phyloP scores from a whole-genome alignment of 2,329 filamentous ascomycete genomes.

The Fusarium devonianum region DNA sequence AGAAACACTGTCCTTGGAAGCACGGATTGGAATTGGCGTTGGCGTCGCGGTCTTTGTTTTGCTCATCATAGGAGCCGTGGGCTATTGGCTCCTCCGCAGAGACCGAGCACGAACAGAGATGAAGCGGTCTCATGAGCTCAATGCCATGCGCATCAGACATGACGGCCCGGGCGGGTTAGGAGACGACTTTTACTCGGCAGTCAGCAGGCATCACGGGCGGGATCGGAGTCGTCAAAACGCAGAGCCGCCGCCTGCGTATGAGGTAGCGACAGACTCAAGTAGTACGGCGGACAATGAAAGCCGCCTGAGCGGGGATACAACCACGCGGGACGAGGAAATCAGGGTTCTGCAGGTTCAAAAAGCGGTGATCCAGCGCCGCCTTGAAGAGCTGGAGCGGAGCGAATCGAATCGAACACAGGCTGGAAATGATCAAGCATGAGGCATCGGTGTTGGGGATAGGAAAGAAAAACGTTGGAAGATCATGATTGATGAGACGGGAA shows the following conservation, averaged over 20 bases:
- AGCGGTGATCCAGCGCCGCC: constrained; percentile 46
- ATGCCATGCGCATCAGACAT: constrained; percentile 31
- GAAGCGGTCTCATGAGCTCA: constrained; percentile 37
- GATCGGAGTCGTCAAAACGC: constrained; percentile 15
- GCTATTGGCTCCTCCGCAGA: constrained; percentile 41
- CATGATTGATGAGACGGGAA: constrained; percentile 34
- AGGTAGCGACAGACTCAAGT: constrained; percentile 36
- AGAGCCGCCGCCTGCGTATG: constrained; percentile 46
- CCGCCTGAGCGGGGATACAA: constrained; percentile 31
- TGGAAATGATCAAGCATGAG: constrained; percentile 12
- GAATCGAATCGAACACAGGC: constrained; percentile 30
- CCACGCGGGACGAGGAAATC: constrained; percentile 44
- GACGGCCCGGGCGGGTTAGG: constrained; percentile 17
- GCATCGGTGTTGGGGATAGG: constrained; percentile 7
- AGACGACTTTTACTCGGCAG: constrained; percentile 24
- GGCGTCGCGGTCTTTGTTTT: constrained; percentile 44
- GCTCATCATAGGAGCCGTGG: constrained; percentile 38
- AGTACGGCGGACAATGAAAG: constrained; percentile 35
- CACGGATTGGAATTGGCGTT: constrained; percentile 48
- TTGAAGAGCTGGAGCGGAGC: constrained; percentile 45
- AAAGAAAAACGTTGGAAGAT: constrained; percentile 17
- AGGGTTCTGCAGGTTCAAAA: constrained; percentile 46
- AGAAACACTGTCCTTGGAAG: constrained; percentile 40
- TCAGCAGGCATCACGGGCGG: constrained; percentile 26
- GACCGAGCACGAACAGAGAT: constrained; percentile 27